Conservation (phyloP, 2,329 filamentous ascomycete species). For the Colletotrichum liaoningense region DNA sequence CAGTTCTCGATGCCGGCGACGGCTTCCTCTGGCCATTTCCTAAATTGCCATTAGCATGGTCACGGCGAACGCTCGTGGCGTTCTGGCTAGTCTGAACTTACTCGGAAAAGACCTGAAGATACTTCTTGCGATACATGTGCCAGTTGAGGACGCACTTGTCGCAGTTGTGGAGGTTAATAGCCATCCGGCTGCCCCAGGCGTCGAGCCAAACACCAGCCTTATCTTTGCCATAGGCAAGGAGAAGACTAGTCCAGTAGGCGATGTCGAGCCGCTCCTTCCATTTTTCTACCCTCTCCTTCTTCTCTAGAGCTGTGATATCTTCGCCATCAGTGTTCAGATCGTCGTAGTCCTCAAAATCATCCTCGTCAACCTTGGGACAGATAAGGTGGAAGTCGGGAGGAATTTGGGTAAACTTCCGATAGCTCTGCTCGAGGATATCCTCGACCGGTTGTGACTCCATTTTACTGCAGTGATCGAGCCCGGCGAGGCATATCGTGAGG, state of each 20-base stretch:
- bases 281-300: constrained; percentile 64
- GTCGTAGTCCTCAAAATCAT: constrained; percentile 74
- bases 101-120: constrained; percentile 72
- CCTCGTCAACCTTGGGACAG: constrained; percentile 72
- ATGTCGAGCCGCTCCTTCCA: constrained; percentile 67
- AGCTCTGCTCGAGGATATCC: constrained; percentile 56
- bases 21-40: constrained; percentile 61
- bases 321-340: constrained; percentile 52
- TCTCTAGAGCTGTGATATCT: constrained; percentile 61
- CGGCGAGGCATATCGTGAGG: constrained; percentile 14
- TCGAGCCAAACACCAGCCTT: constrained; percentile 69
- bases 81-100: constrained; percentile 46
- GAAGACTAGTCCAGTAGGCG: constrained; percentile 75
- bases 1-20: constrained; percentile 65
- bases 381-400: constrained; percentile 70
- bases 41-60: constrained; percentile 42
- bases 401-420: constrained; percentile 56
- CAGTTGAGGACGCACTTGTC: constrained; percentile 79
- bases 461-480: constrained; percentile 33
- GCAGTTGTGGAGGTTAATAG: constrained; percentile 71
- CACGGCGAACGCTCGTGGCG: background rate
- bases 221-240: constrained; percentile 74
- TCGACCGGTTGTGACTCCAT: constrained; percentile 50
- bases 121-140: constrained; percentile 74
- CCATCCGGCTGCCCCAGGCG: constrained; percentile 68